Evolutionary conservation across 2,329 filamentous ascomycete genomes (phyloP).

Genomic region (Fusarium chaquense): DNA sequence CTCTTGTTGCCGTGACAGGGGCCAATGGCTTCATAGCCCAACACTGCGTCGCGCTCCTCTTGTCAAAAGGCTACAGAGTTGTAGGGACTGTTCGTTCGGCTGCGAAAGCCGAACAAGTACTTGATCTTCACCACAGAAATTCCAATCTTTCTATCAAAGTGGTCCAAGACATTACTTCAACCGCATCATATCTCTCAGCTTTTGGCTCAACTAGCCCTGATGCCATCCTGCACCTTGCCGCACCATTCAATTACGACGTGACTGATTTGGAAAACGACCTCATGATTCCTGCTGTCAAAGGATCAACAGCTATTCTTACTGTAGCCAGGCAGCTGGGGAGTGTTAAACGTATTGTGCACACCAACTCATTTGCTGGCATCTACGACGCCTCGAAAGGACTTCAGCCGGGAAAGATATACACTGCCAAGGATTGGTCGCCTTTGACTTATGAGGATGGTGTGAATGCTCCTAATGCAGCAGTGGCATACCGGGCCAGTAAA

Average conservation of each 20-base stretch:
- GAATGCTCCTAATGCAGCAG: conserved; percentile 4
- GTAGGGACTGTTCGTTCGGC: conserved; percentile 8
- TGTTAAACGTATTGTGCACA: conserved; percentile 10
- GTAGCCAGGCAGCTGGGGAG: neutral
- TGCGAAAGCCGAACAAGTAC: conserved; percentile 6
- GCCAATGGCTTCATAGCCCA: conserved; percentile 25
- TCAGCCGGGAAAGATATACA: conserved; percentile 10
- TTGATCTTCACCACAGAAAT: neutral
- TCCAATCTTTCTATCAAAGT: conserved; percentile 15
- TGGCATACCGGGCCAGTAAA: conserved; percentile 7
- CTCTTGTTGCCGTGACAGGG: conserved; percentile 5
- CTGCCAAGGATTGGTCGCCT: conserved; percentile 8
- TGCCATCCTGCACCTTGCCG: conserved; percentile 8
- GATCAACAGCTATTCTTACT: conserved; percentile 12
- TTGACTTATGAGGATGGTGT: conserved; percentile 12
- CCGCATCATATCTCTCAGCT: neutral
- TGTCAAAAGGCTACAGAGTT: conserved; percentile 7
- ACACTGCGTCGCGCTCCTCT: conserved; percentile 1
- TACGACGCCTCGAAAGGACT: conserved; percentile 11
- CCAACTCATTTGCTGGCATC: conserved; percentile 19
- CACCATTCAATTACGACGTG: conserved; percentile 10
- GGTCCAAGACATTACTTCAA: conserved; percentile 6
- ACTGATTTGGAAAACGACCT: conserved; percentile 6
- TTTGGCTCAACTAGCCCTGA: conserved; percentile 6
- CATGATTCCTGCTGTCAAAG: conserved; percentile 14